Base-by-base conservation (phyloP, 129 eudicot species). In the Flaveria trinervia region DNA sequence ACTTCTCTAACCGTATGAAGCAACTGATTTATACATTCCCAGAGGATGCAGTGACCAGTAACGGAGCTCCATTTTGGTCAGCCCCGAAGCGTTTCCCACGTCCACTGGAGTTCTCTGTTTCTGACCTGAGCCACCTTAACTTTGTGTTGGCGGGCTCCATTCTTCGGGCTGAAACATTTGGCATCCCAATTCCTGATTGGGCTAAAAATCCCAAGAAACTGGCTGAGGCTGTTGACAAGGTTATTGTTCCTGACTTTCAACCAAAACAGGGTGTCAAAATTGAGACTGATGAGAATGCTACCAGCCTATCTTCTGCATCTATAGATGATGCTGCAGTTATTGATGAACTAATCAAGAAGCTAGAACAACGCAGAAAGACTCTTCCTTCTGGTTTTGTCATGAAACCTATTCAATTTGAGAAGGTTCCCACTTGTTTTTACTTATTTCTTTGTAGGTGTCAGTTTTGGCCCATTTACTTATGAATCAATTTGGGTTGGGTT, bases 61-160 rank as follows among this genome's bases (percentile, higher is more conserved):
- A 92, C 5, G 97, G 98, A 45, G 92, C 89, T 25, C 98, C 96
- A 30, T 93, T 93, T 75, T 93, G 98, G 98, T 93, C 98, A 30
- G 97, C 98, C 28, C 98, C 98, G 6, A 93, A 93, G 78, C 86
- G 98, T 43, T 92, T 89, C 76, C 98, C 96, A 23, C 96, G 85
- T 36, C 92, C 94, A 25, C 72, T 92, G 75, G 89, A 83, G 79
- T 90, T 90, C 77, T 86, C 97, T 51, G 55, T 81, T 36, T 41
- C 86, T 68, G 98, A 93, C 66, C 79, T 77, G 9, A 86, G 86
- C 68, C 98, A 90, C 71, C 96, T 93, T 39, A 92, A 90, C 12
- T 90, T 80, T 52, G 60, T 90, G 43, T 73, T 87, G 85, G 81
- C 97, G 9, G 98, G 87, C 25, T 82, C 98, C 23, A 84, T 93